Evolutionary conservation across 1,139 yeast species (phyloP).

Genomic region (Lodderomyces jiufengensis): DNA sequence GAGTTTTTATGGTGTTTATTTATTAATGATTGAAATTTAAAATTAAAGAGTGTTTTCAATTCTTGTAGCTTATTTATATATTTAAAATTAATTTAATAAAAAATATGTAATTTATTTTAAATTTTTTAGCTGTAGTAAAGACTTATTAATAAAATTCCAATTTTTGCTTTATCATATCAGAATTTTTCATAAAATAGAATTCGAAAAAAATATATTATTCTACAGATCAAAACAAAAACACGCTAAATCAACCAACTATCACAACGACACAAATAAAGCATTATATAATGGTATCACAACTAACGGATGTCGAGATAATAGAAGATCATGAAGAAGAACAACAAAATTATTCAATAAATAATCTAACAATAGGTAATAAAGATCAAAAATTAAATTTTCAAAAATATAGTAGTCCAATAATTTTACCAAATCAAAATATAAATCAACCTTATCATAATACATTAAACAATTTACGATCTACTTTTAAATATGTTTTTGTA

Average conservation of each 20-base stretch:
- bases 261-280: not conserved
- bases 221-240: no score
- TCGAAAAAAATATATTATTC: no score
- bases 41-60: not conserved
- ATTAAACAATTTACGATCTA: slow-evolving; percentile 19
- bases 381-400: slow-evolving; percentile 14
- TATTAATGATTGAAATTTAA: no score
- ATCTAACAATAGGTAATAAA: slow-evolving; percentile 3
- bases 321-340: not conserved
- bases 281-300: not conserved
- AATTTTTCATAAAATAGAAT: no score
- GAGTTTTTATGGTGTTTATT: no score
- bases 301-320: not conserved
- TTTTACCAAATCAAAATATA: slow-evolving; percentile 23
- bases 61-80: not conserved
- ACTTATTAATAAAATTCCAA: no score
- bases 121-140: no score
- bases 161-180: no score
- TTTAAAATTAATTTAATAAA: no score
- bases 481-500: slow-evolving; percentile 40
- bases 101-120: no score
- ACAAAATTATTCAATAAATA: not conserved
- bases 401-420: slow-evolving; percentile 22
- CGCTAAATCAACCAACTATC: not conserved
- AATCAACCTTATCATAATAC: slow-evolving; percentile 7